These are phyloP conservation scores for Fraxinus americana DNA, from an alignment of 257 asterid genomes.

Conservation along the genomic window DNA sequence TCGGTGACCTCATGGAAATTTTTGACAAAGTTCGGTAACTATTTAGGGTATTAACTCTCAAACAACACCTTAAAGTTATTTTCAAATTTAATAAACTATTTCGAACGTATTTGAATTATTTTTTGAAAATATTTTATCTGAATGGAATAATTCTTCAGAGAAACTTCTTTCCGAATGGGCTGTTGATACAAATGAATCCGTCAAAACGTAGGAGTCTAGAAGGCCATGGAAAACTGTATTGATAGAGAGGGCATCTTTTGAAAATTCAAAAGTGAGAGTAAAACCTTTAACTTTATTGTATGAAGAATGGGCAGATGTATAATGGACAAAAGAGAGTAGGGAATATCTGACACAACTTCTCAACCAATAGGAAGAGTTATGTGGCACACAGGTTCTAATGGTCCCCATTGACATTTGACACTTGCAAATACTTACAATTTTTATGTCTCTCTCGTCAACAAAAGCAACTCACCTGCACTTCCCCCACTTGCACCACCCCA, in stretches of 20 bases:
- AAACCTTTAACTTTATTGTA: background rate
- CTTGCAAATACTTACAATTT: background rate
- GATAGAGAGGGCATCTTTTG: slow-evolving; percentile 21
- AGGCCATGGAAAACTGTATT: background rate
- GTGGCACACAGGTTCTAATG: slow-evolving; percentile 47
- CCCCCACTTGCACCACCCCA: slow-evolving; percentile 8
- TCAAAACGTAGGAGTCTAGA: background rate
- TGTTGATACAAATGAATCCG: background rate
- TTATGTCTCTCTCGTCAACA: slow-evolving; percentile 46
- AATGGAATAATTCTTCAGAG: too few species aligned
- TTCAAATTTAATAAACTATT: too few species aligned
- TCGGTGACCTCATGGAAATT: too few species aligned
- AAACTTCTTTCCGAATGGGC: too few species aligned
- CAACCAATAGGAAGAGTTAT: slow-evolving; percentile 51
- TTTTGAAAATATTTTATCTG: too few species aligned
- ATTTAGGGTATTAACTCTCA: too few species aligned
- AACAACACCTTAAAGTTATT: too few species aligned
- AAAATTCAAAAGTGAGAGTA: slow-evolving; percentile 24
- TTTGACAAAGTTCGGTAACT: too few species aligned
- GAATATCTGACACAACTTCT: slow-evolving; percentile 33
- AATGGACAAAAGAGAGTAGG: slow-evolving; percentile 8
- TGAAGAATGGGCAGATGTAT: background rate
- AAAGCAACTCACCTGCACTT: slow-evolving; percentile 41
- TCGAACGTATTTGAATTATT: too few species aligned
- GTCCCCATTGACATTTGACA: slow-evolving; percentile 27